Evolutionary conservation across 192 early-diverging fungal genomes (phyloP).

Genomic region (Pilaira anomala): DNA sequence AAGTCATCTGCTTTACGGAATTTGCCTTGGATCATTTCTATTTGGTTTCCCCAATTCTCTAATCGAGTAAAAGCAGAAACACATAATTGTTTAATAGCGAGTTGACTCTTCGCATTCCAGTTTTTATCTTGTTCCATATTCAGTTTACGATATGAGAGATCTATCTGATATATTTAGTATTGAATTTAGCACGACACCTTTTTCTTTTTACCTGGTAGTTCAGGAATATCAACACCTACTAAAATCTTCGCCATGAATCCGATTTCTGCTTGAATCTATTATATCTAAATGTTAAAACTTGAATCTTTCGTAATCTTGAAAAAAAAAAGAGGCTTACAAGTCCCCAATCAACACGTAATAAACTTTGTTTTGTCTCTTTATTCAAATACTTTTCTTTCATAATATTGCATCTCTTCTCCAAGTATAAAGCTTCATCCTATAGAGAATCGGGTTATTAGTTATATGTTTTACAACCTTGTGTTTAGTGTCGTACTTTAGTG

Average conservation of each 20-base stretch:
- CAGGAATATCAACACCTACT: not conserved
- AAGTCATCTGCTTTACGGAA: conserved; percentile 2
- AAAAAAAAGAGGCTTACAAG: conserved; percentile 1
- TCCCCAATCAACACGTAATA: conserved; percentile 1
- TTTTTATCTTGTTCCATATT: not conserved
- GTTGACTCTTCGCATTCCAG: not conserved
- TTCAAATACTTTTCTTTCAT: not conserved
- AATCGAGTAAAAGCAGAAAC: not conserved
- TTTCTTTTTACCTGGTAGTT: conserved; percentile 1
- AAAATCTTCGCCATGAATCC: conserved; percentile 4
- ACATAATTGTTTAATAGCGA: not conserved
- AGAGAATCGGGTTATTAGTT: not conserved
- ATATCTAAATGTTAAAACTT: not conserved
- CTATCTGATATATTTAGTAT: not conserved
- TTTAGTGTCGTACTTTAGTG: not conserved
- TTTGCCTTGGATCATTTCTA: not conserved
- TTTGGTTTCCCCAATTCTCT: not conserved
- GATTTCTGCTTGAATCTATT: conserved; percentile 11
- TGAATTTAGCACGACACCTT: too few species aligned
- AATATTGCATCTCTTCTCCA: not conserved
- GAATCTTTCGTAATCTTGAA: not conserved
- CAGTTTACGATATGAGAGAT: not conserved
- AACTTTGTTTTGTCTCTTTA: conserved; percentile 2
- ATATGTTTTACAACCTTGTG: not conserved
- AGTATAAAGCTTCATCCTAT: not conserved